Percentiles rank a stretch among this genome's conserved stretches.
Evolutionary conservation across 495 filamentous ascomycete genomes (phyloP).

Genomic region (Tuber indicum): DNA sequence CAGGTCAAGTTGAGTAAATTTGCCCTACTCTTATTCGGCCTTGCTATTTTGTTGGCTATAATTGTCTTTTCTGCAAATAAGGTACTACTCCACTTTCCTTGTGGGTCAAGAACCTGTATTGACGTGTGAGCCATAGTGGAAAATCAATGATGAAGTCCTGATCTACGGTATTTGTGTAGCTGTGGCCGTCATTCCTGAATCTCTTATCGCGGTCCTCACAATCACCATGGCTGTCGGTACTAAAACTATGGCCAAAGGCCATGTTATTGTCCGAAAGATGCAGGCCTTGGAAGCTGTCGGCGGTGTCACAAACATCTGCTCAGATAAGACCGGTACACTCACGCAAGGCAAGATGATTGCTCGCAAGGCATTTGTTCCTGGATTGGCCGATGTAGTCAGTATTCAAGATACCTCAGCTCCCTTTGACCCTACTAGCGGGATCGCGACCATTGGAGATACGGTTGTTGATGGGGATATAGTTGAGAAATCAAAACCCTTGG

Average conservation of each 20-base stretch:
- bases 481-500: constrained; percentile 16
- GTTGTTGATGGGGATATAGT: constrained; percentile 30
- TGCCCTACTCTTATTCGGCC: constrained; percentile 59
- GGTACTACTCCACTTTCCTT: constrained; percentile 16
- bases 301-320: constrained; percentile 54
- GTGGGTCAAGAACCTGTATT: neutral
- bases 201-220: constrained; percentile 67
- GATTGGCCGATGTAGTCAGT: constrained; percentile 35
- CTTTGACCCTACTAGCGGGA: constrained; percentile 39
- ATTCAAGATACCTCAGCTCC: constrained; percentile 39
- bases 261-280: constrained; percentile 63
- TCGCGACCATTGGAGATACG: constrained; percentile 27
- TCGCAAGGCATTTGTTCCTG: constrained; percentile 46
- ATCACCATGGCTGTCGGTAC: constrained; percentile 70
- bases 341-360: constrained; percentile 58
- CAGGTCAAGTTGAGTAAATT: constrained; percentile 65
- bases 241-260: constrained; percentile 62
- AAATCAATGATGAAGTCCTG: constrained; percentile 56
- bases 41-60: constrained; percentile 64
- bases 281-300: constrained; percentile 59
- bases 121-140: constrained; percentile 43
- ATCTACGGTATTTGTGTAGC: constrained; percentile 62
- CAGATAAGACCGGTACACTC: constrained; percentile 61
- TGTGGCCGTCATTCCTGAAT: constrained; percentile 69
- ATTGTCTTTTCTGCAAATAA: constrained; percentile 59